These are phyloP conservation scores for Eucalyptus dawsonii DNA, from an alignment of 345 rosid species.

Conservation along the genomic window DNA sequence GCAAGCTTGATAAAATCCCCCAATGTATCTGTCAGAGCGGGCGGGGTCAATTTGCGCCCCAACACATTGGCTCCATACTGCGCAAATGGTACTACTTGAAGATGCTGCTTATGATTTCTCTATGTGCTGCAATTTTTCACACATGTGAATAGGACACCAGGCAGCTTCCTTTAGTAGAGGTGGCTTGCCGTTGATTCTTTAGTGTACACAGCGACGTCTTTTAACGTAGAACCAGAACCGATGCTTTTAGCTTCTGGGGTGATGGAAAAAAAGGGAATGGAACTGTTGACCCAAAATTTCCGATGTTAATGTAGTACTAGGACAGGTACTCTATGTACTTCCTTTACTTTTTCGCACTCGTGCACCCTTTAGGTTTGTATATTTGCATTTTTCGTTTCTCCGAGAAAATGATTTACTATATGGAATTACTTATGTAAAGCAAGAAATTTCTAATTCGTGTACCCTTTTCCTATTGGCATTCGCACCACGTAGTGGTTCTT, in stretches of 20 bases:
- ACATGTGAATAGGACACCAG: constrained; percentile 14
- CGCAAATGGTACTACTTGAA: neutral
- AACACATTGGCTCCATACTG: constrained; percentile 51
- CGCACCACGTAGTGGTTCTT: neutral
- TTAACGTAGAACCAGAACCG: neutral
- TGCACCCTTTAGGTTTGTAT: neutral
- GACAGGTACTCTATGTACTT: neutral
- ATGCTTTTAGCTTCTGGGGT: neutral
- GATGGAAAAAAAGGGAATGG: neutral
- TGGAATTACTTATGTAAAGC: neutral
- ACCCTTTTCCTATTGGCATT: neutral
- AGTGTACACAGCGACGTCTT: constrained; percentile 33
- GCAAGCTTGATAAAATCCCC: constrained; percentile 34
- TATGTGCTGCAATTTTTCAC: constrained; percentile 5
- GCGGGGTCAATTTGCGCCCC: constrained; percentile 43
- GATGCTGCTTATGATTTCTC: neutral
- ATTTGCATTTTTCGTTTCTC: neutral
- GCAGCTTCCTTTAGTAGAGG: constrained; percentile 8
- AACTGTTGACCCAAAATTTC: neutral
- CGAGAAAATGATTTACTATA: neutral
- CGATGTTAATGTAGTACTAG: neutral
- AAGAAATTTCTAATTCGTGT: neutral
- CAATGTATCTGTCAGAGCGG: constrained; percentile 51
- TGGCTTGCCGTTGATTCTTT: constrained; percentile 18
- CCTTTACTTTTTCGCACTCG: neutral